A percentile compares a stretch with the other conserved stretches of the same genome.
Evolutionary conservation across 352 stramenopile genomes (phyloP).

Genomic region (Phytophthora tentaculata): DNA sequence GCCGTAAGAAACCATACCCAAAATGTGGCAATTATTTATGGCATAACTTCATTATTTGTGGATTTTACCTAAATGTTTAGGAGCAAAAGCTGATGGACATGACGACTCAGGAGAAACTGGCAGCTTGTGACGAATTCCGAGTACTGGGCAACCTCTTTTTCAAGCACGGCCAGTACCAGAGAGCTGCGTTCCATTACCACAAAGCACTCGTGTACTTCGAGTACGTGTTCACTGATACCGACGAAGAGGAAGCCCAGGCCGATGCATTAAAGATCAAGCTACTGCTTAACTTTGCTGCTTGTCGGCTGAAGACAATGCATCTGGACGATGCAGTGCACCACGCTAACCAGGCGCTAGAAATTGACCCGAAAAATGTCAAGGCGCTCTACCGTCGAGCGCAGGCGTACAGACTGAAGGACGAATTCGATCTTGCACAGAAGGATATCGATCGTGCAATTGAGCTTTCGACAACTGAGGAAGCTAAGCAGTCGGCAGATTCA

Average conservation of each 20-base stretch:
- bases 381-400: constrained; percentile 75
- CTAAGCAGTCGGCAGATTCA: constrained; percentile 30
- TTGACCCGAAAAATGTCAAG: constrained; percentile 66
- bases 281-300: constrained; percentile 80
- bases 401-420: constrained; percentile 65
- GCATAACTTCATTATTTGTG: constrained; percentile 14
- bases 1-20: constrained; percentile 35
- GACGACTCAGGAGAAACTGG: constrained; percentile 67
- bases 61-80: constrained; percentile 13
- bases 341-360: constrained; percentile 56
- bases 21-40: constrained; percentile 6
- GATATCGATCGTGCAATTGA: constrained; percentile 55
- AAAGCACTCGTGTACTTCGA: constrained; percentile 88
- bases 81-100: constrained; percentile 91
- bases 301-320: constrained; percentile 75
- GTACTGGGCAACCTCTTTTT: constrained; percentile 80
- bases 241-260: constrained; percentile 54
- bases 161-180: constrained; percentile 80
- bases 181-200: constrained; percentile 84
- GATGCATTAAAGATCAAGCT: constrained; percentile 63
- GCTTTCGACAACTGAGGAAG: constrained; percentile 15
- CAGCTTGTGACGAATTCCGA: constrained; percentile 70
- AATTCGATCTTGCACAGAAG: constrained; percentile 65
- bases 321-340: constrained; percentile 79
- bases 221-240: constrained; percentile 82